Evolutionary conservation across 805 yeast species (phyloP).

Genomic region (Wickerhamiella cacticola): DNA sequence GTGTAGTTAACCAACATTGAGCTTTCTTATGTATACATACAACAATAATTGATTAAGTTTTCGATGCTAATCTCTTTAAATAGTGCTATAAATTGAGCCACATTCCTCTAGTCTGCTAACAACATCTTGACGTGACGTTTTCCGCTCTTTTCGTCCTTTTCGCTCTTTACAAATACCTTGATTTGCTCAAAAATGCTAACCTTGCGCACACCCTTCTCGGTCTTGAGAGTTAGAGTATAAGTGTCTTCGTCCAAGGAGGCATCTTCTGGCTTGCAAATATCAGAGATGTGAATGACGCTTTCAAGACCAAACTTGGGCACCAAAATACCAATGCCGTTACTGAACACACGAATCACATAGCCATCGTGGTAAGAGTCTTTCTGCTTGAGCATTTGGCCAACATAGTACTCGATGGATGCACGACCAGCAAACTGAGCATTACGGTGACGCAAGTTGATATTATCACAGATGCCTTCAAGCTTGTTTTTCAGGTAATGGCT

Average conservation of each 20-base stretch:
- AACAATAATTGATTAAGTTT: not conserved
- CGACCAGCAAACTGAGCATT: slow-evolving; percentile 99
- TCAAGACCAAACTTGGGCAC: slow-evolving; percentile 96
- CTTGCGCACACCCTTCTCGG: slow-evolving; percentile 32
- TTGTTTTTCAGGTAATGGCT: slow-evolving; percentile 78
- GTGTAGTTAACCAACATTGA: slow-evolving; percentile 83
- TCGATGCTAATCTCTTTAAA: not conserved
- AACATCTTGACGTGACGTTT: slow-evolving; percentile 78
- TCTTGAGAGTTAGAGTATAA: slow-evolving; percentile 50
- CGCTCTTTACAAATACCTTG: slow-evolving; percentile 66
- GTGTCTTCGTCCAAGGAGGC: slow-evolving; percentile 64
- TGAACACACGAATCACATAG: slow-evolving; percentile 79
- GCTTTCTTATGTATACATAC: not conserved
- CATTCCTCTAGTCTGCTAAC: slow-evolving; percentile 17
- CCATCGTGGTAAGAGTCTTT: slow-evolving; percentile 76
- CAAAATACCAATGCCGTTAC: slow-evolving; percentile 86
- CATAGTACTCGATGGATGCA: slow-evolving; percentile 94
- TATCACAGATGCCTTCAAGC: slow-evolving; percentile 78
- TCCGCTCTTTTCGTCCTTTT: slow-evolving; percentile 76
- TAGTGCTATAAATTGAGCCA: no score
- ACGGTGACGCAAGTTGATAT: slow-evolving; percentile 87
- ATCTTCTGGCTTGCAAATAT: slow-evolving; percentile 49
- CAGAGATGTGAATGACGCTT: slow-evolving; percentile 75
- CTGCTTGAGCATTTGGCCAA: slow-evolving; percentile 92
- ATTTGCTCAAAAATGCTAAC: slow-evolving; percentile 76